Evolutionary conservation across 345 rosid genomes (phyloP).

Genomic region (Zanthoxylum bungeanum): DNA sequence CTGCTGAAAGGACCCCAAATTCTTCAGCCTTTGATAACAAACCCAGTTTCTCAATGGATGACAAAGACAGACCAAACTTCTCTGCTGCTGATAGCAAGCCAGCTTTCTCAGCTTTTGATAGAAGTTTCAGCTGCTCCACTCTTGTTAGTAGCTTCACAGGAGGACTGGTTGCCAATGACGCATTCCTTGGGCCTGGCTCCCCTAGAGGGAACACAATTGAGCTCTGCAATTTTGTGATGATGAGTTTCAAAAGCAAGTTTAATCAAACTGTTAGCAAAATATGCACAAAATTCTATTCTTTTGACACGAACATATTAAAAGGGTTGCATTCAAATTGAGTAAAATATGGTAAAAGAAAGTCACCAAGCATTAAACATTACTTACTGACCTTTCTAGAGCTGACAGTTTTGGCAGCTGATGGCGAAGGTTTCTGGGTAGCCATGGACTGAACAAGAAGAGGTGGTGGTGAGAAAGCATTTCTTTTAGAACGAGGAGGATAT

Average conservation of each 20-base stretch:
- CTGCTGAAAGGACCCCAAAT: slow-evolving; percentile 81
- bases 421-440: slow-evolving; percentile 71
- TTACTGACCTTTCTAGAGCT: slow-evolving; percentile 52
- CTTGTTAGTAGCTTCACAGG: slow-evolving; percentile 81
- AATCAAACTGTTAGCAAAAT: not conserved
- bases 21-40: slow-evolving; percentile 92
- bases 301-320: not conserved
- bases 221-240: slow-evolving; percentile 20
- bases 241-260: no score
- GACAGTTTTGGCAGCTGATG: slow-evolving; percentile 48
- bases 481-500: slow-evolving; percentile 22
- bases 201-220: slow-evolving; percentile 44
- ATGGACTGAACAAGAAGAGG: slow-evolving; percentile 47
- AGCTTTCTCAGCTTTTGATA: slow-evolving; percentile 86
- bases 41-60: slow-evolving; percentile 88
- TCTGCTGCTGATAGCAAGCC: slow-evolving; percentile 90
- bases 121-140: slow-evolving; percentile 86
- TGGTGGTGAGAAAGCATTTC: slow-evolving; percentile 21
- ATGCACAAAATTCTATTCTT: not conserved
- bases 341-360: not conserved
- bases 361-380: not conserved
- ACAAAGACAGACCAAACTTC: slow-evolving; percentile 76
- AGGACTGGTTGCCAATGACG: slow-evolving; percentile 19
- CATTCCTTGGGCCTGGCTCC: slow-evolving; percentile 42
- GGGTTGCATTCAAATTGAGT: not conserved